Percentiles rank a stretch among this genome's conserved stretches.
Evolutionary conservation across 1,284 basidiomycete species (phyloP).

Genomic region (Earliella scabrosa): DNA sequence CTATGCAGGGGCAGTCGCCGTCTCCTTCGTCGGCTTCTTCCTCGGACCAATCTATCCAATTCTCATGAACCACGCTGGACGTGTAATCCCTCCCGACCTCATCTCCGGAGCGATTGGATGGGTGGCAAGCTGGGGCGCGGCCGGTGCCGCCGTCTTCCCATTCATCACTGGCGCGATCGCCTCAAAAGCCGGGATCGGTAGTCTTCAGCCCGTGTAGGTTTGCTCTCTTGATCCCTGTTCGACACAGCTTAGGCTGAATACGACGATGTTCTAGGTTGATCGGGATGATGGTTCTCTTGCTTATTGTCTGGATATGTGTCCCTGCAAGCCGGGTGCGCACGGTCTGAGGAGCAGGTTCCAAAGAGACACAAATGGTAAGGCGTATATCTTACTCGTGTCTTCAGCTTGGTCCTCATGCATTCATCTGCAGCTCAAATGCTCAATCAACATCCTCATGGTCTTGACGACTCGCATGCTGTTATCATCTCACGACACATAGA

Average conservation of each 20-base stretch:
- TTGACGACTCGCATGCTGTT: too few species aligned
- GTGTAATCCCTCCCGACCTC: slow-evolving; percentile 53
- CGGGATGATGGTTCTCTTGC: slow-evolving; percentile 48
- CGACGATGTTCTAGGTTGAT: too few species aligned
- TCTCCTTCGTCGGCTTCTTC: slow-evolving; percentile 59
- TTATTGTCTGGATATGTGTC: slow-evolving; percentile 47
- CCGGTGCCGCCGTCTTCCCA: slow-evolving; percentile 58
- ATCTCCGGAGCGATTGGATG: slow-evolving; percentile 61
- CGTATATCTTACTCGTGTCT: too few species aligned
- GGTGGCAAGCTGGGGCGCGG: slow-evolving; percentile 57
- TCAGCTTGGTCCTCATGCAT: too few species aligned
- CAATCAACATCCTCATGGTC: too few species aligned
- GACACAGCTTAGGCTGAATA: too few species aligned
- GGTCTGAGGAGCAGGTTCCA: background rate
- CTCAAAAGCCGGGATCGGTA: slow-evolving; percentile 50
- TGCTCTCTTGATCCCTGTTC: too few species aligned
- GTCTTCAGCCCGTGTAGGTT: slow-evolving; percentile 58
- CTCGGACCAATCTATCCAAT: slow-evolving; percentile 58
- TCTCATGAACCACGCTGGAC: slow-evolving; percentile 50
- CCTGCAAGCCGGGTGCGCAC: slow-evolving; percentile 28
- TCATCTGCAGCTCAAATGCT: too few species aligned
- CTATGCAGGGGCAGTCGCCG: slow-evolving; percentile 53
- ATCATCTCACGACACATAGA: too few species aligned
- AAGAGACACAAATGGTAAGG: too few species aligned
- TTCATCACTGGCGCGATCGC: slow-evolving; percentile 62